Evolutionary conservation across 768 basidiomycete species (phyloP), one percentile per base, ranked within the genome.

Genomic region (Trichaptum fuscoviolaceum): DNA sequence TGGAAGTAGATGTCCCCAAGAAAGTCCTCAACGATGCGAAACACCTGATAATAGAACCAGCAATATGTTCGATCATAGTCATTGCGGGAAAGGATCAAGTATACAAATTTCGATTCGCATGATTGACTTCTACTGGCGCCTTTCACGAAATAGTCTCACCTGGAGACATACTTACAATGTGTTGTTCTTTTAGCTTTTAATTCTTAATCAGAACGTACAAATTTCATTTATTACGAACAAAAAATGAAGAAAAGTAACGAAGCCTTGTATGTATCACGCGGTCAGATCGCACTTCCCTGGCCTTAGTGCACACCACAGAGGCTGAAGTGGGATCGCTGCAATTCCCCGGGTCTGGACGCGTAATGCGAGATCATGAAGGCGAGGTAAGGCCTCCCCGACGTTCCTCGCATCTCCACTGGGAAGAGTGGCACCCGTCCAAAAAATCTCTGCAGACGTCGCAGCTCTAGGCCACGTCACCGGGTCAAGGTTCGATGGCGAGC

Each of bases 281-380:
- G 42, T 52, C 42, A 52, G 20, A 35, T 85, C 80, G 64, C 84
- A 85, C 52, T 34, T 68, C 52, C 80, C 71, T 0, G 84, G 83
- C 35, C 85, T 74, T 18, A 86, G 69, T 12, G 83, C 85, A 75
- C 85, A 87, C 80, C 82, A 87, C 27, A 82, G 73, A 0, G 86
- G 87, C 71, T 87, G 86, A n/a, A 87, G 72, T 1, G 77, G 71
- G 36, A 78, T 78, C n/a, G 86, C 82, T 0, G 70, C 69, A 24
- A 86, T 69, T 1, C 86, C 85, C 18, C 83, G 73, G 63, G 78
- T 67, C 63, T 64, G 52, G 75, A 85, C 79, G 23, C 84, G 75
- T 66, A 82, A 82, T 57, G 78, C 70, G 52, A 83, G 34, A 66
- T 86, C 85, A 23, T 86, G 82, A 67, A 87, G 75, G 35, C 85